Percentiles rank a stretch among this genome's conserved stretches.
Conservation (phyloP, 1,284 basidiomycete genomes). For the Rhodotorula sp. region DNA sequence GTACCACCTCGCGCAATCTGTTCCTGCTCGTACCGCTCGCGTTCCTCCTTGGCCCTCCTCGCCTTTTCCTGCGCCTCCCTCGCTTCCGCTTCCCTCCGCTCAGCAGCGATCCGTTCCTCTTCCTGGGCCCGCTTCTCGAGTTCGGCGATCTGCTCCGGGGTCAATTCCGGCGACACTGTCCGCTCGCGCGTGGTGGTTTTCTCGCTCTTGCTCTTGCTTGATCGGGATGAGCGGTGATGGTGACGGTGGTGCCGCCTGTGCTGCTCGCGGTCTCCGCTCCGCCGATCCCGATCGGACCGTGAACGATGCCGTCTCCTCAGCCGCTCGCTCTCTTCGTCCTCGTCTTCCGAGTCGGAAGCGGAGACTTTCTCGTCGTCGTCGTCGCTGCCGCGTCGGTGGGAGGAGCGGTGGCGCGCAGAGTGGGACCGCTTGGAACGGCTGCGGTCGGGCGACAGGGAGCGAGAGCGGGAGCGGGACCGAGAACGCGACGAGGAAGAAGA, state of each 20-base stretch:
- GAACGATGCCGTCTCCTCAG: no score
- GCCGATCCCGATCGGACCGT: background rate
- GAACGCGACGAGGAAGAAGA: constrained; percentile 18
- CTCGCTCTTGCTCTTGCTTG: background rate
- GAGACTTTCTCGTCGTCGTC: background rate
- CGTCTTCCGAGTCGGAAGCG: no score
- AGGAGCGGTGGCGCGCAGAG: constrained; percentile 3
- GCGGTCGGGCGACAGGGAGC: constrained; percentile 29
- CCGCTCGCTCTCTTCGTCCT: no score
- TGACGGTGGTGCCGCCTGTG: background rate
- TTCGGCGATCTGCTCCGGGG: constrained; percentile 16
- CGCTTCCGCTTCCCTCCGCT: constrained; percentile 16
- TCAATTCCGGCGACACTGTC: constrained; percentile 13
- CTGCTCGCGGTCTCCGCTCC: background rate
- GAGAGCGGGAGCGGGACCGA: constrained; percentile 14
- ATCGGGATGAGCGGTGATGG: constrained; percentile 14
- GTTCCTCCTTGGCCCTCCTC: constrained; percentile 11
- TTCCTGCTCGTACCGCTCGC: constrained; percentile 20
- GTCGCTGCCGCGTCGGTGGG: background rate
- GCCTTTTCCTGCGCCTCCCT: constrained; percentile 10
- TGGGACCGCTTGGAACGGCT: constrained; percentile 26
- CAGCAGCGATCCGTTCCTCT: constrained; percentile 8
- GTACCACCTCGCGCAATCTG: constrained; percentile 14
- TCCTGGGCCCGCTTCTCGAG: constrained; percentile 6
- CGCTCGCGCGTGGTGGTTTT: background rate